These are phyloP conservation scores for Veloboletus limbatus DNA, from an alignment of 1,284 basidiomycete species.

Conservation along the genomic window DNA sequence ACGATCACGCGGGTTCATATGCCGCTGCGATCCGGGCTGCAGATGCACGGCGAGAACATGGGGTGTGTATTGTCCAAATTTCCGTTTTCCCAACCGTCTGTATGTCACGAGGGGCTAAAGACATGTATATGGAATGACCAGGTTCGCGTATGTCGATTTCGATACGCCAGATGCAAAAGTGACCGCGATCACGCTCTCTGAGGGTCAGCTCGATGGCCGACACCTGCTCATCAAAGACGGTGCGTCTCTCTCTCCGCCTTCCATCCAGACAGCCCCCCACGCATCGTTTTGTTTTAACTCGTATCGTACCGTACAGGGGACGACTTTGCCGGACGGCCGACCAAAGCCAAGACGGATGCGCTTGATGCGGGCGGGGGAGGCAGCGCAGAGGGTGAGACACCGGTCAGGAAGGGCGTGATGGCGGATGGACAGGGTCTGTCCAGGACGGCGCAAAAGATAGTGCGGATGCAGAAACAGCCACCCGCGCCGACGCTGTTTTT, in stretches of 20 bases:
- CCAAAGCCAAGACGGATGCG: slow-evolving; percentile 13
- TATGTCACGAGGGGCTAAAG: too few relatives aligned
- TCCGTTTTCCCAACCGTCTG: too few relatives aligned
- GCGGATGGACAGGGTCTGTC: slow-evolving; percentile 42
- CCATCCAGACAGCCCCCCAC: slow-evolving; percentile 7
- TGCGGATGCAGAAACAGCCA: slow-evolving; percentile 79
- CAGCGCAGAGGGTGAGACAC: slow-evolving; percentile 23
- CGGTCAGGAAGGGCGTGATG: slow-evolving; percentile 26
- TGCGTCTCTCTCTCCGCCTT: slow-evolving; percentile 29
- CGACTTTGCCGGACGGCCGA: slow-evolving; percentile 69
- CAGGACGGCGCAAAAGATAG: slow-evolving; percentile 81
- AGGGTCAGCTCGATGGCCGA: slow-evolving; percentile 81
- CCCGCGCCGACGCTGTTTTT: slow-evolving; percentile 84
- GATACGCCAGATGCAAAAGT: slow-evolving; percentile 71
- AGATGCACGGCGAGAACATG: slow-evolving; percentile 58
- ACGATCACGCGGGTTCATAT: slow-evolving; percentile 74
- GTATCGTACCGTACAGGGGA: too few relatives aligned
- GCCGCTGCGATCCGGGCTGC: slow-evolving; percentile 57
- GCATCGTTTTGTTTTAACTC: too few relatives aligned
- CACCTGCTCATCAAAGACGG: slow-evolving; percentile 93
- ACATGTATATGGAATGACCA: too few relatives aligned
- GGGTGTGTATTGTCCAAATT: too few relatives aligned
- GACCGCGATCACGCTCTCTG: slow-evolving; percentile 77
- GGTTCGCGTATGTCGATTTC: slow-evolving; percentile 97
- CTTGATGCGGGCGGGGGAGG: slow-evolving; percentile 17